Base-by-base conservation (phyloP, 176 grass and related monocot genomes). In the Saccharum officinarum region DNA sequence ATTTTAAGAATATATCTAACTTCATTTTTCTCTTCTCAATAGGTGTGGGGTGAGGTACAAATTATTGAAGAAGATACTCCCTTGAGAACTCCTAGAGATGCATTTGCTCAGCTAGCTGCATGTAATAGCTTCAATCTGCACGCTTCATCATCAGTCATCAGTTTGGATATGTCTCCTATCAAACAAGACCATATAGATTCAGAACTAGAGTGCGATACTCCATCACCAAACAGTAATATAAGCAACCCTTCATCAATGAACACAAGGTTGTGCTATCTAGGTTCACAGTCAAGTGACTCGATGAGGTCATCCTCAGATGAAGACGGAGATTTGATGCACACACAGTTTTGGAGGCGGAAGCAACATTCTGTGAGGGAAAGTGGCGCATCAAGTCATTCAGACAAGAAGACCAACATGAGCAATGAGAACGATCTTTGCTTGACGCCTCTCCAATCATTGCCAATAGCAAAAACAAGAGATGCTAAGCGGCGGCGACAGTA, bases 61-160 rank as follows among this genome's bases (percentile, higher is more conserved):
- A 98, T 98, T 44, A 84, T 98, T 84, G 80, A 94, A 82, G 96
- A 98, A 92, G 96, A 95, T 89, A 75, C 78, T 76, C 93, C 96
- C 70, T 80, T 77, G 68, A 92, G 83, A 89, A 94, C 93, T 42
- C 93, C 96, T 88, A 98, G 81, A 76, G 91, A 89, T 75, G 89
- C 89, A 84, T 98, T 98, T 91, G 83, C 80, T 79, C 89, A 91
- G 72, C 77, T 95, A 77, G 93, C 89, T 60, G 71, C 93, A 84
- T 73, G 79, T 68, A 73, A 78, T 62, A 95, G 63, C 60, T 84
- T 70, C 73, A 83, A 84, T 57, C 61, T 34, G 44, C 64, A 28
- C 70, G 22, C 54, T 70, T 94, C 67, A 38, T 76, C 85, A 55
- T 64, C 67, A 78, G 42, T 65, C 80, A 46, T 75, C 44, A 57